Base-by-base conservation (phyloP, 768 basidiomycete genomes). In the Calocybe cyanea region DNA sequence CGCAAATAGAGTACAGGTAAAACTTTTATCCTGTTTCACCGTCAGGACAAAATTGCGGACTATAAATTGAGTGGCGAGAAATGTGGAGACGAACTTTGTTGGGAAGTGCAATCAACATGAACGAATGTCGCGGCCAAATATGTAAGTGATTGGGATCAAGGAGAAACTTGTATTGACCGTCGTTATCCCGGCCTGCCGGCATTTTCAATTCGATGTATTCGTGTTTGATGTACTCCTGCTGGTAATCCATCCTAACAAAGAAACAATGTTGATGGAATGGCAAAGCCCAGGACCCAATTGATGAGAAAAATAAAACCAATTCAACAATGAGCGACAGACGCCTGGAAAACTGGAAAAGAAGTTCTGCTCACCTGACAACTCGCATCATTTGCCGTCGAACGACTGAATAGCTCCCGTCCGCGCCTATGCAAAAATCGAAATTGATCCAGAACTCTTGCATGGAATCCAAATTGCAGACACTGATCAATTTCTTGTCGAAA, bases 101-200 rank as follows among this genome's bases (percentile, higher is more conserved):
- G 55, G 95, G 93, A 46, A 99, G 82, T 17, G 92, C 95, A 59
- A 99, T 97, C 58, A 99, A 81, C 95, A 99, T 99, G 76, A 98
- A 98, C 38, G 92, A 91, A 66, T 93, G 90, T 62, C 95, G 87
- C 54, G 95, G 96, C 95, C 95, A 99, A 59, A 99, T 97, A 71
- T 99, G 95, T 56, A 99, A 83, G 67, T 98, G 89, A 66, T 88
- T 87, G 58, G 90, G 88, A 75, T 94, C 92, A 65, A 99, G 84
- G 48, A 83, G 72, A 72, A 87, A 98, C 20, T 70, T 72, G 52
- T 83, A 70, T 50, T 76, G 73, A 63, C 79, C 88, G 63, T 72
- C 68, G 57, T 61, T 59, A 64, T 77, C 76, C 61, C 68, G 65
- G 47, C 83, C 83, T 63, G 94, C 79, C 59, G 92, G 92, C 81